Evolutionary conservation across 768 basidiomycete genomes (phyloP), one percentile per base, ranked within the genome.

Genomic region (Agaricus subrufescens): DNA sequence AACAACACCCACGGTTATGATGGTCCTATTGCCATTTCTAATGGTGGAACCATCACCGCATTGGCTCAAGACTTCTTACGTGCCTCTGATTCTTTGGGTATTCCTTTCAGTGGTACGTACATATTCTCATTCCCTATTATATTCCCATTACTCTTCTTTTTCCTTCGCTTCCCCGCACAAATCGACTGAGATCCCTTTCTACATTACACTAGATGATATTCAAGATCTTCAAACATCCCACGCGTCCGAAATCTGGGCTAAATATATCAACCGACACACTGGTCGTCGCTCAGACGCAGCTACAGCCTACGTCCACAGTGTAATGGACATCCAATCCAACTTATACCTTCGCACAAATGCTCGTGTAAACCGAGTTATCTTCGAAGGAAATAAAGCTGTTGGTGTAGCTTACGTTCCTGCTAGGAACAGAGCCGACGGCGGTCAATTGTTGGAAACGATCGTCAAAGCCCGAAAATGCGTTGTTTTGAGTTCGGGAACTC

Each of bases 181-280:
- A 46, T 5, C 9, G n/a, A 23, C 8, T 9, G 1, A 5, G 26
- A 25, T 19, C 37, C 38, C 29, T 34, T 42, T 9, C 27, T 47
- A 23, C 23, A 25, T n/a, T 4, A 46, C 2, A n/a, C 11, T 26
- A 86, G 85, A 87, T 61, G 85, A 87, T 72, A 73, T 87, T 46
- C 85, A 86, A 78, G 86, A 86, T 67, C 73, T 85, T 40, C 68
- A 74, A 50, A 84, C 84, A 25, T 65, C 79, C 29, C 82, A 87
- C 61, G 84, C 73, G 25, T 78, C 85, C 53, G 86, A 87, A 67
- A 84, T 86, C 54, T 87, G 85, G 86, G 85, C 85, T 49, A 87
- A 88, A 66, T 88, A 87, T 64, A 85, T 88, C 75, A 86, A 86
- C 68, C 77, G 84, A 61, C 80, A 86, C 64, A 87, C 85, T 37